Percentiles rank a stretch among this genome's conserved stretches.
phyloP scores from a whole-genome alignment of 768 basidiomycete species.

The Hypholoma fasciculare region DNA sequence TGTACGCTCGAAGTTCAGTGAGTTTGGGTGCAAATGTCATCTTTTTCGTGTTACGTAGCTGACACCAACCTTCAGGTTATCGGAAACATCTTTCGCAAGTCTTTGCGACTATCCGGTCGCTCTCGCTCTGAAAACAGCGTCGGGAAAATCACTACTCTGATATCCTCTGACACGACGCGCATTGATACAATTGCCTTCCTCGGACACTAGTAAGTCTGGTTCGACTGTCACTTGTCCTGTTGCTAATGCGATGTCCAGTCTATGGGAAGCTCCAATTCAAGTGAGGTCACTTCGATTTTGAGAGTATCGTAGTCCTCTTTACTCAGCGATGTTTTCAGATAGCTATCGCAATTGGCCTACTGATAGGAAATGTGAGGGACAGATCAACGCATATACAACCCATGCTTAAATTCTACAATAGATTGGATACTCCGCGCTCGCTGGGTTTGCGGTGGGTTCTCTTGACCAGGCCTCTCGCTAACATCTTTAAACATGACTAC shows the following conservation, averaged over 20 bases:
- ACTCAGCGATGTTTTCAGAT: constrained; percentile 32
- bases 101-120: constrained; percentile 62
- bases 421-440: constrained; percentile 71
- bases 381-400: not conserved
- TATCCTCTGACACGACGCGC: constrained; percentile 61
- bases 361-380: constrained; percentile 54
- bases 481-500: constrained; percentile 4
- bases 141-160: constrained; percentile 71
- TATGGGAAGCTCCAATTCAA: constrained; percentile 66
- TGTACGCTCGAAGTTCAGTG: constrained; percentile 48
- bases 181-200: constrained; percentile 49
- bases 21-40: constrained; percentile 4
- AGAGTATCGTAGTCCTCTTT: not conserved
- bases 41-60: too few relatives aligned
- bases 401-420: constrained; percentile 17
- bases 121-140: constrained; percentile 58
- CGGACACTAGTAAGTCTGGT: constrained; percentile 36
- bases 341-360: constrained; percentile 57
- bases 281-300: constrained; percentile 19
- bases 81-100: constrained; percentile 61
- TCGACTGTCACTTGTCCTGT: not conserved
- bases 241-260: constrained; percentile 26
- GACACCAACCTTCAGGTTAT: constrained; percentile 29
- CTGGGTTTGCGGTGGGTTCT: constrained; percentile 45
- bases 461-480: not conserved